Base-by-base conservation (phyloP, 192 early-diverging fungal genomes). In the Backusella sp. region DNA sequence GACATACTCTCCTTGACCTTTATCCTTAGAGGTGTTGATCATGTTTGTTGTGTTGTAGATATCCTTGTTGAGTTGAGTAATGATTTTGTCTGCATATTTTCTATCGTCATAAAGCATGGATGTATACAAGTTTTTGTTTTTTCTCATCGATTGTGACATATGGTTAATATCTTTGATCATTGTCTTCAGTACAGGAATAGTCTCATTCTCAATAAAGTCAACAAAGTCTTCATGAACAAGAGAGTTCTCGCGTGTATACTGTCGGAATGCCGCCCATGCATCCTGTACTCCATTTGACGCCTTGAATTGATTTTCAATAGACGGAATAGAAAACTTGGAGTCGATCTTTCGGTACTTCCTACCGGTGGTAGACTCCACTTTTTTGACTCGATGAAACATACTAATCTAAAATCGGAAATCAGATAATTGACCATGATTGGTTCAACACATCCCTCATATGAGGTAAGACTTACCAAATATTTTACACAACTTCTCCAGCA, bases 131-230 rank as follows among this genome's bases (percentile, higher is more conserved):
- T 41, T 74, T 32, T 80, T 66, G 35, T 83, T 82, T 28, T 77
- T 68, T 75, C 79, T 82, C 53, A 85, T 59, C 6, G 72, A 77
- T 62, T 77, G 75, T 68, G 80, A 77, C 53, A 66, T 70, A 67
- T 73, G 77, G 34, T 85, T 81, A 46, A 85, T 85, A 32, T 85
- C 79, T 77, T 85, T 80, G 65, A 83, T 79, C 19, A 85, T 39
- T n/a, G 77, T 65, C 4, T 75, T 49, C 39, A 85, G 36, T 17
- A 77, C 74, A 67, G 77, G 76, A 52, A 81, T 41, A 39, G 36
- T 69, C 26, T 69, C 68, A 37, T 37, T 69, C n/a, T 69, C 68
- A 41, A 69, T 69, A 69, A 69, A 69, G 36, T 69, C 68, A 36
- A 69, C 68, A 69, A 69, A 69, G 21, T 69, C 68, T 23, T 69